These are phyloP conservation scores for Microbotryum saponariae DNA, from an alignment of 1,284 basidiomycete species.

Conservation along the genomic window DNA sequence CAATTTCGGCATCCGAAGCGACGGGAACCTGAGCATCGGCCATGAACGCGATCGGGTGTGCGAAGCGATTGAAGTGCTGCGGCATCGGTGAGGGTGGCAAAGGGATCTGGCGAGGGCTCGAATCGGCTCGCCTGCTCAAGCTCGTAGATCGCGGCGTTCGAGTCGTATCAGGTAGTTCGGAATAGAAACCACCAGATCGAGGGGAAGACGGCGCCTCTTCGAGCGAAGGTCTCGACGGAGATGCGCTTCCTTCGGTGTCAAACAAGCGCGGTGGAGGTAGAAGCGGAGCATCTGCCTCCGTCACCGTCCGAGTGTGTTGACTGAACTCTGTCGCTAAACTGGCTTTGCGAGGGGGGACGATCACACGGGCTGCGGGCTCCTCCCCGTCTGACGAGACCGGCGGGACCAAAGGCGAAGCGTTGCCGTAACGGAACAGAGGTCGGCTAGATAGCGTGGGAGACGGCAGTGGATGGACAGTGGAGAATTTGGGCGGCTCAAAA, in stretches of 20 bases:
- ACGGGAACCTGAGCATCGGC: background rate
- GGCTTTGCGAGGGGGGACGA: too few species aligned
- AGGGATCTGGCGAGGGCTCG: constrained; percentile 9
- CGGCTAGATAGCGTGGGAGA: constrained; percentile 5
- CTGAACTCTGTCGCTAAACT: too few species aligned
- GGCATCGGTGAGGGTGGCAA: constrained; percentile 25
- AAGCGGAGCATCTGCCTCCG: too few species aligned
- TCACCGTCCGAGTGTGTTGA: too few species aligned
- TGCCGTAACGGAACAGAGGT: constrained; percentile 11
- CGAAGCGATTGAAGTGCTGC: background rate
- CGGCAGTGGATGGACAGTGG: too few species aligned
- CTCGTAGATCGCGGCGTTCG: constrained; percentile 1
- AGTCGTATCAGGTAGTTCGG: background rate
- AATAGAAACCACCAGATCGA: too few species aligned
- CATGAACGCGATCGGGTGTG: background rate
- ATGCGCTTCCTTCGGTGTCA: too few species aligned
- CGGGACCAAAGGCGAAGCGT: background rate
- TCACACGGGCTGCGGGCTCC: too few species aligned
- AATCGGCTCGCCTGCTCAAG: background rate
- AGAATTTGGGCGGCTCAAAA: too few species aligned
- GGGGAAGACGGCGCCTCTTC: too few species aligned
- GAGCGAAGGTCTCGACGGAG: too few species aligned
- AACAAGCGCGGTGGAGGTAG: too few species aligned
- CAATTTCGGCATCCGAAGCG: background rate
- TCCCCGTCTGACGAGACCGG: background rate